Base-by-base conservation (phyloP, 176 grass and related monocot genomes). In the Rhynchospora breviuscula region DNA sequence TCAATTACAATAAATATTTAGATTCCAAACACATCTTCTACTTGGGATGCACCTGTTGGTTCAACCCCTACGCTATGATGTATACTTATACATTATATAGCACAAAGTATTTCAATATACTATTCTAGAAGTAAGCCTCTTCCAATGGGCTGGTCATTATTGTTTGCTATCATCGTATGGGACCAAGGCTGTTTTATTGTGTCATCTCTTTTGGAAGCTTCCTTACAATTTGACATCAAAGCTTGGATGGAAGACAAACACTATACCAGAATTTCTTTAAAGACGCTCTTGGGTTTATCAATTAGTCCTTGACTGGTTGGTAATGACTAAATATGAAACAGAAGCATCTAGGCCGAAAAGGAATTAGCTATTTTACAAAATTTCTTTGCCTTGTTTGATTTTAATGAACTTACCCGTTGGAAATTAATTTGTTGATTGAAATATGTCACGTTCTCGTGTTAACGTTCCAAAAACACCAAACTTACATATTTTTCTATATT, bases 91-190 rank as follows among this genome's bases (percentile, higher is more conserved):
- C 6, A 43, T 22, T 45, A 79, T 45, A 79, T 51, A 22, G 8
- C 18, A 8, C 21, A 26, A 53, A 64, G 63, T 59, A 59, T 40
- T 59, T 11, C 61, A 79, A 74, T 79, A 31, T 75, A 75, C 10
- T 64, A 67, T 76, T 63, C 13, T 63, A 78, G 6, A 62, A 63
- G 29, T 13, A 9, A 35, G 31, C 13, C 5, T 13, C 11, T 66
- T 82, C 63, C 80, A 67, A 15, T 82, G 59, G 62, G 21, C 10
- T 49, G 40, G 65, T 18, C 53, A 44, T 62, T 80, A 14, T 60
- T 80, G 53, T 60, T n/a, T 80, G 53, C 78, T 63, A 60, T 23
- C 31, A 58, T 81, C 54, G 23, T 81, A 63, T 81, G 49, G 73
- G 51, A 11, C 79, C 79, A 81, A 21, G 52, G 56, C n/a, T 45